Evolutionary conservation across 163 green algal genomes (phyloP).

Genomic region (Scenedesmus sp.): DNA sequence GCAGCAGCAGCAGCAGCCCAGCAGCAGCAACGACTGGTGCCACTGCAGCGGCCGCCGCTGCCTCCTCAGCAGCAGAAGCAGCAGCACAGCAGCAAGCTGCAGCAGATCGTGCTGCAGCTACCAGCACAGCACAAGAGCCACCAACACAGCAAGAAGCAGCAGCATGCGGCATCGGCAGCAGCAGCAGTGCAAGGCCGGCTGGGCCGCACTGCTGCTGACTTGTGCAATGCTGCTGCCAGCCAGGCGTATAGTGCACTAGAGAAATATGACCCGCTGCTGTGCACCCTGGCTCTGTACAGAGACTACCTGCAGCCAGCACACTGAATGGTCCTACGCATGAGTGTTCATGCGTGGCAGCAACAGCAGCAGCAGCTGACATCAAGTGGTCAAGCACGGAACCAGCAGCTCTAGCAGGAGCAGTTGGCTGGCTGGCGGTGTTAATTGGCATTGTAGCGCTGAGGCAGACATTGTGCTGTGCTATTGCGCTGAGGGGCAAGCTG

Average conservation of each 20-base stretch:
- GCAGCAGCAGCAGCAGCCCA: not conserved
- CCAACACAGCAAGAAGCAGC: not conserved
- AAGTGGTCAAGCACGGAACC: too few relatives aligned
- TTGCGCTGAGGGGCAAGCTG: too few relatives aligned
- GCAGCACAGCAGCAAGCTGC: not conserved
- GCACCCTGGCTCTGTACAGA: slow-evolving; percentile 30
- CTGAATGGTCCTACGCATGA: too few relatives aligned
- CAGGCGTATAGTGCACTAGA: slow-evolving; percentile 18
- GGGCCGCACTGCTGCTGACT: not conserved
- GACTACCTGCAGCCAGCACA: slow-evolving; percentile 25
- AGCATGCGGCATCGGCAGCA: not conserved
- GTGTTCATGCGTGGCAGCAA: not conserved
- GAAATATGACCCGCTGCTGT: slow-evolving; percentile 42
- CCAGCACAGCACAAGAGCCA: not conserved
- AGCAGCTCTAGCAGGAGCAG: too few relatives aligned
- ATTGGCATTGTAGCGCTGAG: too few relatives aligned
- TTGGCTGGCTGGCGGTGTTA: too few relatives aligned
- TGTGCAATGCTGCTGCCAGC: slow-evolving; percentile 27
- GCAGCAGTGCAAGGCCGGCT: not conserved
- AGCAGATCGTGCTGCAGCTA: not conserved
- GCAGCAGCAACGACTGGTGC: not conserved
- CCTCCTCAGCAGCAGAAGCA: not conserved
- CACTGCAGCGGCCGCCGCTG: not conserved
- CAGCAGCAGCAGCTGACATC: too few relatives aligned
- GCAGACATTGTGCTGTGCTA: too few relatives aligned